These are phyloP conservation scores for Agarophyton chilense DNA, from an alignment of 23 red algal species.

Conservation along the genomic window DNA sequence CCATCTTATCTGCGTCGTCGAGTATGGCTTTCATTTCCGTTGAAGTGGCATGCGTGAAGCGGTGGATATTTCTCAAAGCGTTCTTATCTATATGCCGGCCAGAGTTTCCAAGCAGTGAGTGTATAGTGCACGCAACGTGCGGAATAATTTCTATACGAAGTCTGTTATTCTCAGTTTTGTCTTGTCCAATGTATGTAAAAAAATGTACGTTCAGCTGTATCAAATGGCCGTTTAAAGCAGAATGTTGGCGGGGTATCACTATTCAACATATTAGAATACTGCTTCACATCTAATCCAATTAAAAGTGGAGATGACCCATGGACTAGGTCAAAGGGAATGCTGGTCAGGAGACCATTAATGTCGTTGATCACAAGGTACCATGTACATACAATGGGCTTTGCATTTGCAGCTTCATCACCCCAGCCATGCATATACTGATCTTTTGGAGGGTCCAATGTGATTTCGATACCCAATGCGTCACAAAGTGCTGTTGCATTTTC, in stretches of 20 bases:
- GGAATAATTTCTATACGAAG: conserved; percentile 20
- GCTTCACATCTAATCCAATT: conserved; percentile 29
- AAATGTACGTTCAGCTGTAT: conserved; percentile 3
- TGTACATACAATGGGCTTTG: conserved; percentile 23
- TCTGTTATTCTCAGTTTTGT: conserved; percentile 17
- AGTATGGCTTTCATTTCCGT: conserved; percentile 32
- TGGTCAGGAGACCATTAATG: not conserved
- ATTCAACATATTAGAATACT: conserved; percentile 39
- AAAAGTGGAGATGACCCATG: conserved; percentile 21
- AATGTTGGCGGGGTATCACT: not conserved
- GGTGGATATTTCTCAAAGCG: conserved; percentile 27
- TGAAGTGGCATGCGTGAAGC: conserved; percentile 33
- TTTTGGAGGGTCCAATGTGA: not conserved
- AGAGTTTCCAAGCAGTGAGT: not conserved
- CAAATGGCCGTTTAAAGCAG: not conserved
- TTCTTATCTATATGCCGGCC: not conserved
- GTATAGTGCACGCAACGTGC: conserved; percentile 11
- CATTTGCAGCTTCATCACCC: conserved; percentile 7
- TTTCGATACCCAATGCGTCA: conserved; percentile 1
- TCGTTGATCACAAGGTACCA: conserved; percentile 28
- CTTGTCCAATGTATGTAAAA: conserved; percentile 27
- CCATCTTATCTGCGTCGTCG: not conserved
- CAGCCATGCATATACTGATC: conserved; percentile 14
- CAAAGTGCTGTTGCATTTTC: conserved; percentile 28
- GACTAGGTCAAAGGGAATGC: conserved; percentile 32